Evolutionary conservation across 129 eudicot species (phyloP).

Genomic region (Escallonia rubra): DNA sequence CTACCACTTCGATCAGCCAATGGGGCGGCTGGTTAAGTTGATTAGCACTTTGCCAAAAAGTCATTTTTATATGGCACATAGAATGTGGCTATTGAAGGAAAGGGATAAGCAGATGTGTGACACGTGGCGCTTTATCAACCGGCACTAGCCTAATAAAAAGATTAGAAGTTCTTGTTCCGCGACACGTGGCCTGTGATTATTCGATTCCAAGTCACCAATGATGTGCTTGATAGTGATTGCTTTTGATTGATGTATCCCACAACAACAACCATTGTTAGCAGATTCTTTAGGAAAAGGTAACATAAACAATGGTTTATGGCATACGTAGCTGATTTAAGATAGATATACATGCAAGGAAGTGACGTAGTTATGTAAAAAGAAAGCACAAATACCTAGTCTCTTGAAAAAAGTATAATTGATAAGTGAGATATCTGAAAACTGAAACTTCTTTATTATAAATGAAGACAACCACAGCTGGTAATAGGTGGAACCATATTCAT

Average conservation of each 20-base stretch:
- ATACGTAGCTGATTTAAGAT: too few relatives aligned
- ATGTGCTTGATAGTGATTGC: not conserved
- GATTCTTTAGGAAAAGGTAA: not conserved
- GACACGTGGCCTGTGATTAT: constrained; percentile 1
- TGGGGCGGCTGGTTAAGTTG: constrained; percentile 17
- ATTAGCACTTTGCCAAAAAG: not conserved
- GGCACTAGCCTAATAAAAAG: not conserved
- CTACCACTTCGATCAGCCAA: constrained; percentile 31
- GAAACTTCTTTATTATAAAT: too few relatives aligned
- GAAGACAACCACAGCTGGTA: too few relatives aligned
- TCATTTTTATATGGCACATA: not conserved
- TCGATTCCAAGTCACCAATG: not conserved
- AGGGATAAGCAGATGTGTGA: not conserved
- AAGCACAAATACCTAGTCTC: too few relatives aligned
- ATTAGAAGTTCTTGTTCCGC: not conserved
- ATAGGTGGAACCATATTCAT: too few relatives aligned
- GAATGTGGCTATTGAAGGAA: not conserved
- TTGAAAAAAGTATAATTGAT: too few relatives aligned
- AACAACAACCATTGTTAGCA: not conserved
- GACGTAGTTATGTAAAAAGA: too few relatives aligned
- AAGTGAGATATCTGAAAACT: too few relatives aligned
- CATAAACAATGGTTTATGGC: too few relatives aligned
- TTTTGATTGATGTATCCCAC: not conserved
- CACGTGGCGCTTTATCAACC: not conserved
- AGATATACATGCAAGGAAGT: too few relatives aligned